Conservation (phyloP, 1,284 basidiomycete species). For the Apiotrichum porosum region DNA sequence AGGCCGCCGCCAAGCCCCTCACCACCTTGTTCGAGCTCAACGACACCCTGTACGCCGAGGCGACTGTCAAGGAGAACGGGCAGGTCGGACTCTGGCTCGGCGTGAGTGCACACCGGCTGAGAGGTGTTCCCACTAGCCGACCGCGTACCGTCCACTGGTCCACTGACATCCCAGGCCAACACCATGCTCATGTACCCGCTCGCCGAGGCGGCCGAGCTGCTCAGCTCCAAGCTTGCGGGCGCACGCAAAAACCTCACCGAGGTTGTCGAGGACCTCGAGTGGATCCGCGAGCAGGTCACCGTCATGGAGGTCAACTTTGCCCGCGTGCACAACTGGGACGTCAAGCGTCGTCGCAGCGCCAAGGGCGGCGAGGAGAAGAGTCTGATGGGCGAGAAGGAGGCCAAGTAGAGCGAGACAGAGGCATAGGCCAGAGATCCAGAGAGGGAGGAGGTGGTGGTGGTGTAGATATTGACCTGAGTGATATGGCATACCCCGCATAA, state of each 20-base stretch:
- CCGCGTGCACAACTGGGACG: slow-evolving; percentile 74
- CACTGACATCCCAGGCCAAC: slow-evolving; percentile 92
- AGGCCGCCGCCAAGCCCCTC: slow-evolving; percentile 52
- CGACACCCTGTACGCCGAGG: slow-evolving; percentile 90
- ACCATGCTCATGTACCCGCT: slow-evolving; percentile 96
- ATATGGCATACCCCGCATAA: background rate
- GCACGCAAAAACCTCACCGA: slow-evolving; percentile 67
- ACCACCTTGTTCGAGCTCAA: slow-evolving; percentile 91
- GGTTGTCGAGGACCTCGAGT: slow-evolving; percentile 84
- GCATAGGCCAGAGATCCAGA: background rate
- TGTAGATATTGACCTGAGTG: background rate
- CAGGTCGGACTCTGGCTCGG: slow-evolving; percentile 94
- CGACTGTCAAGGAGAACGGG: slow-evolving; percentile 78
- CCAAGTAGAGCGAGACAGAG: background rate
- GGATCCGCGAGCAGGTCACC: slow-evolving; percentile 89
- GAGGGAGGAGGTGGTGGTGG: background rate
- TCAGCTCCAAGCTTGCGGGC: slow-evolving; percentile 69
- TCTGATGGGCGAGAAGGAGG: background rate
- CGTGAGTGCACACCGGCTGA: slow-evolving; percentile 59
- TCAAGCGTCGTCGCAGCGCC: slow-evolving; percentile 35
- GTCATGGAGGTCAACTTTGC: slow-evolving; percentile 99
- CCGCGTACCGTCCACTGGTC: too few species aligned
- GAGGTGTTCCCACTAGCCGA: too few species aligned
- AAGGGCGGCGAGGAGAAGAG: slow-evolving; percentile 1
- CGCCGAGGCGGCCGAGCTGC: slow-evolving; percentile 68